A percentile compares a stretch with the other conserved stretches of the same genome.
Conservation (phyloP, 371 early-diverging fungal genomes). For the Chytridiales sp. region DNA sequence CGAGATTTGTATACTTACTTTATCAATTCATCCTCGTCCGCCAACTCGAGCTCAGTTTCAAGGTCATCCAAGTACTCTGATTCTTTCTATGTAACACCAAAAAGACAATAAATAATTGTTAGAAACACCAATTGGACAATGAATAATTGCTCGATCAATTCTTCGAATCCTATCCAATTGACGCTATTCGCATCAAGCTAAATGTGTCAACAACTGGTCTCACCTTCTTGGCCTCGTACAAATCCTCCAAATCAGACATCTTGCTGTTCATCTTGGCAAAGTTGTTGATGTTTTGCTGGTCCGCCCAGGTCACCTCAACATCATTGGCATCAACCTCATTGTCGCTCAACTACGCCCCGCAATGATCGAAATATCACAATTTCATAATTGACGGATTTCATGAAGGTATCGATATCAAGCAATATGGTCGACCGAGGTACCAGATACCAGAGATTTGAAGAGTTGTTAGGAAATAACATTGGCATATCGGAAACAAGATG, state of each 20-base stretch:
- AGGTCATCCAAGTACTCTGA: slow-evolving; percentile 93
- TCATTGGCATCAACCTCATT: slow-evolving; percentile 69
- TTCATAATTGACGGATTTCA: too few relatives aligned
- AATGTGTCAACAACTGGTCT: too few relatives aligned
- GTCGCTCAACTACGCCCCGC: too few relatives aligned
- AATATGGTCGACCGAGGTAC: too few relatives aligned
- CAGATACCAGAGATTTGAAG: too few relatives aligned
- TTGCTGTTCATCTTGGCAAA: slow-evolving; percentile 84
- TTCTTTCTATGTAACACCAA: slow-evolving; percentile 55
- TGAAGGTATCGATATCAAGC: too few relatives aligned
- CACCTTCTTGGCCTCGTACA: slow-evolving; percentile 80
- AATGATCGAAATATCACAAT: too few relatives aligned
- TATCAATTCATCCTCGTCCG: slow-evolving; percentile 86
- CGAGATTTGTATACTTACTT: slow-evolving; percentile 53
- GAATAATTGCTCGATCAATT: too few relatives aligned
- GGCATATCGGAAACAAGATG: too few relatives aligned
- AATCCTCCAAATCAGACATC: slow-evolving; percentile 75
- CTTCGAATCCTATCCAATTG: too few relatives aligned
- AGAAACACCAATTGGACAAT: neutral
- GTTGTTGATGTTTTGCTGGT: slow-evolving; percentile 91
- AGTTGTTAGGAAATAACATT: too few relatives aligned
- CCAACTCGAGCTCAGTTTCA: slow-evolving; percentile 82
- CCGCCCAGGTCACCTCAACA: slow-evolving; percentile 89
- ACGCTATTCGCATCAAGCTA: too few relatives aligned
- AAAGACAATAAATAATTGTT: slow-evolving; percentile 3